phyloP scores from a whole-genome alignment of 495 filamentous ascomycete genomes.

The Tuber melanosporum region DNA sequence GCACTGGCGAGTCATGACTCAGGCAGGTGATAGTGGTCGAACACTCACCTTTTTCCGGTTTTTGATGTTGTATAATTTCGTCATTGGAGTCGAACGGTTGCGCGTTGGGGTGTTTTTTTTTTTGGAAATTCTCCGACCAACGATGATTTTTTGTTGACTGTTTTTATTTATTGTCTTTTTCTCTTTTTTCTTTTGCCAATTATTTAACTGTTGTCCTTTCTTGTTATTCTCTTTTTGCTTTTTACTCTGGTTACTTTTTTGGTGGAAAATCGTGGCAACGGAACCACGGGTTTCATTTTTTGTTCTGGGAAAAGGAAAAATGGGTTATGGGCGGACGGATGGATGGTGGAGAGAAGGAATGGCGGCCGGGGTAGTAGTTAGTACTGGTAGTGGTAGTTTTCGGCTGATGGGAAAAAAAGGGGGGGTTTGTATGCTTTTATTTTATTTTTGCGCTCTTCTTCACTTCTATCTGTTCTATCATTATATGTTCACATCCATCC shows the following conservation, averaged over 20 bases:
- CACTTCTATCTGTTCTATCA: neutral
- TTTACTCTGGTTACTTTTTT: neutral
- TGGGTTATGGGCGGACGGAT: neutral
- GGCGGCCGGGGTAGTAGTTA: neutral
- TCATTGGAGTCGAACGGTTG: constrained; percentile 5
- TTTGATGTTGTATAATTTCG: constrained; percentile 5
- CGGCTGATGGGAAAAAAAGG: neutral
- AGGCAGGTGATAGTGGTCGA: constrained; percentile 13
- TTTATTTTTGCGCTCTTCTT: neutral
- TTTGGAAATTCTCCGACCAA: neutral
- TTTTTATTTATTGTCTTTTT: neutral
- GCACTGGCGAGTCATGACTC: constrained; percentile 42
- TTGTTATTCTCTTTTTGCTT: neutral
- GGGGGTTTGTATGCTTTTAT: neutral
- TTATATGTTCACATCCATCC: neutral
- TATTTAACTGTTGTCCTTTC: neutral
- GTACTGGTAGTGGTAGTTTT: neutral
- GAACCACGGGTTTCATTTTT: neutral
- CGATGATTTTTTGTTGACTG: neutral
- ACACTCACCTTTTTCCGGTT: neutral
- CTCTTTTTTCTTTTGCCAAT: neutral
- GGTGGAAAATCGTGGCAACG: neutral
- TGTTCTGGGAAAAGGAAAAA: neutral
- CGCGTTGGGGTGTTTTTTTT: constrained; percentile 5
- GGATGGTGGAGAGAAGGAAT: neutral